These are phyloP conservation scores for Yamadazyma sp. DNA, from an alignment of 805 yeast genomes.

Conservation along the genomic window DNA sequence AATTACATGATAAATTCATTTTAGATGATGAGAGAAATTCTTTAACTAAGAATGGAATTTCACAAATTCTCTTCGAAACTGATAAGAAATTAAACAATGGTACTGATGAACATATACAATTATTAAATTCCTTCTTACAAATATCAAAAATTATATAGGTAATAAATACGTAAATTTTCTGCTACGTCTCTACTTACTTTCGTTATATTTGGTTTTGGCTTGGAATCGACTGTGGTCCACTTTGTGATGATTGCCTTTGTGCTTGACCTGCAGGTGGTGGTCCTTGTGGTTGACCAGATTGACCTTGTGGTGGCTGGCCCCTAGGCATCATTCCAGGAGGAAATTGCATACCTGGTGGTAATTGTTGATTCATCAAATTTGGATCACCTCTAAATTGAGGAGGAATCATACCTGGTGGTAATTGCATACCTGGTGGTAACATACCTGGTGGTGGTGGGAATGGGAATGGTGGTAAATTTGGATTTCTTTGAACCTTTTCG, in stretches of 20 bases:
- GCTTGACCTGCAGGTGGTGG: constrained; percentile 1
- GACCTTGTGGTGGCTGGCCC: constrained; percentile 22
- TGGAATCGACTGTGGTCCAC: not conserved
- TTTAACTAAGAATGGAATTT: constrained; percentile 59
- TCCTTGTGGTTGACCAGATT: constrained; percentile 5
- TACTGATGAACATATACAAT: constrained; percentile 81
- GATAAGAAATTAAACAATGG: constrained; percentile 80
- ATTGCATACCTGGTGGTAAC: constrained; percentile 11
- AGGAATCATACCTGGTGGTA: constrained; percentile 29
- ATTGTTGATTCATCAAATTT: constrained; percentile 7
- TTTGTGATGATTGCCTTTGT: not conserved
- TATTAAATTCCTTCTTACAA: constrained; percentile 56
- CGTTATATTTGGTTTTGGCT: not conserved
- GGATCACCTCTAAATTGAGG: constrained; percentile 4
- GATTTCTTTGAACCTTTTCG: constrained; percentile 5
- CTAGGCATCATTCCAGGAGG: constrained; percentile 38
- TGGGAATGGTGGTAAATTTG: constrained; percentile 10
- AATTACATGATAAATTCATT: constrained; percentile 66
- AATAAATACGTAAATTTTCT: not conserved
- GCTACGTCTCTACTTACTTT: not conserved
- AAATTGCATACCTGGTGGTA: constrained; percentile 15
- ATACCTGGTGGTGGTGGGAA: constrained; percentile 17
- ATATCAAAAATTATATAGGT: constrained; percentile 20
- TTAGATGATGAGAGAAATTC: constrained; percentile 50
- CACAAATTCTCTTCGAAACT: constrained; percentile 65